Evolutionary conservation across 1,284 basidiomycete species (phyloP).

Genomic region (Neotropicomus parvogracilis): DNA sequence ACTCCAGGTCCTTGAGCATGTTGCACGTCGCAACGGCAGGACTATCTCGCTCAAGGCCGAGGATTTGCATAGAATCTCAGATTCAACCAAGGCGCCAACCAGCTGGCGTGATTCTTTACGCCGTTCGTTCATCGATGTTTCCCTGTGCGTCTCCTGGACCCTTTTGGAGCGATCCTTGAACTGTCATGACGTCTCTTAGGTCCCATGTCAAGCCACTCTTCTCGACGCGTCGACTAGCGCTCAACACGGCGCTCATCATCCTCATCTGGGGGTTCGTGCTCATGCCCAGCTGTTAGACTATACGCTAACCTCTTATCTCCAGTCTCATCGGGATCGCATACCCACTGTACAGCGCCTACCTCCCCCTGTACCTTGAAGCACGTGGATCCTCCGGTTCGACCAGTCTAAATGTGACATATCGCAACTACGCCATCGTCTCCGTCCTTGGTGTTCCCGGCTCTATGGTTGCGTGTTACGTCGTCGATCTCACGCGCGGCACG

Average conservation of each 20-base stretch:
- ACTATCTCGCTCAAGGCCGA: conserved; percentile 44
- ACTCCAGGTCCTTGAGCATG: conserved; percentile 41
- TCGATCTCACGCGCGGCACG: conserved; percentile 43
- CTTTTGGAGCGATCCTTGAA: background rate
- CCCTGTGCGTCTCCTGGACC: conserved; percentile 31
- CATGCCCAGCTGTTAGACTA: background rate
- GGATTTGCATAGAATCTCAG: conserved; percentile 37
- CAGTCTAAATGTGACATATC: conserved; percentile 40
- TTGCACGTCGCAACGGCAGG: conserved; percentile 53
- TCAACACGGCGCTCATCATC: conserved; percentile 52
- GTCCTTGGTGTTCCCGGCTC: conserved; percentile 56
- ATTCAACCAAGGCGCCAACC: conserved; percentile 17
- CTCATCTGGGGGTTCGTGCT: conserved; percentile 47
- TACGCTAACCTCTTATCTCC: conserved; percentile 1
- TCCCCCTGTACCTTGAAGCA: conserved; percentile 49
- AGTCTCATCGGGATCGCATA: conserved; percentile 58
- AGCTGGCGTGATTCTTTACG: conserved; percentile 36
- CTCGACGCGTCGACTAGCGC: conserved; percentile 44
- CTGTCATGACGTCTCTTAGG: conserved; percentile 21
- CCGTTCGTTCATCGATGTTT: conserved; percentile 40
- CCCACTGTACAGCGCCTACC: conserved; percentile 54
- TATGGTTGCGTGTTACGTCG: conserved; percentile 50
- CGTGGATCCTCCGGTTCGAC: conserved; percentile 34
- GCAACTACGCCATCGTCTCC: conserved; percentile 49
- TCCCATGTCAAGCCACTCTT: conserved; percentile 53